Evolutionary conservation across 768 basidiomycete species (phyloP), one percentile per base, ranked within the genome.

Genomic region (Coprinopsis sp.): DNA sequence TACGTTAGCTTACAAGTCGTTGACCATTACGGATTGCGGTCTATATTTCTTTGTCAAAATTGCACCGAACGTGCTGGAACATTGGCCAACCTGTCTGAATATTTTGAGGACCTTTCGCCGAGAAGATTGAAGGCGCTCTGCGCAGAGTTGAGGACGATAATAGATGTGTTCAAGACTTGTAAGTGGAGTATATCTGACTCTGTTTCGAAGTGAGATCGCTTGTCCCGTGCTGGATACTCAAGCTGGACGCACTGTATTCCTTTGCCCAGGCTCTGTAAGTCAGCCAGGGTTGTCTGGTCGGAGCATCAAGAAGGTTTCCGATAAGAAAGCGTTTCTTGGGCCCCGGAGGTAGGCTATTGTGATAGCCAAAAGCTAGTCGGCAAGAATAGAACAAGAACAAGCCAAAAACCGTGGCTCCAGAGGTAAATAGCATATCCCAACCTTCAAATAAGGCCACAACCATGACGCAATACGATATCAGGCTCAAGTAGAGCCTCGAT

Each of bases 71-170:
- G n/a, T 31, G 30, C n/a, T 31, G 30, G 30, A 31, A 31, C 10
- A 31, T 31, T 8, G 30, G 30, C n/a, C 8, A 31, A 31, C 30
- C 55, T 40, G 50, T 74, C 71, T 11, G 70, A 72, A 48, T 73
- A 72, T 23, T 61, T 57, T 33, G 62, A 53, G 23, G 71, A 70
- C 49, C 69, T 70, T 51, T 68, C 70, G 33, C 72, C 70, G 44
- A 73, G 58, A 53, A 71, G 54, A 29, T 73, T 70, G 25, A 61
- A 28, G 4, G 70, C 69, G 7, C 54, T 34, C 16, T 58, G 49
- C 28, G 31, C 51, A 3, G 52, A 59, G 50, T 70, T 71, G 28
- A 70, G 28, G 29, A 70, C 8, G 5, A 70, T 19, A 14, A 70
- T 58, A 44, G 69, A 64, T 37, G 71, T 68, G n/a, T 52, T 69